A percentile compares a stretch with the other conserved stretches of the same genome.
Evolutionary conservation across 176 grass and related monocot species (phyloP).

Genomic region (Melocanna baccifera): DNA sequence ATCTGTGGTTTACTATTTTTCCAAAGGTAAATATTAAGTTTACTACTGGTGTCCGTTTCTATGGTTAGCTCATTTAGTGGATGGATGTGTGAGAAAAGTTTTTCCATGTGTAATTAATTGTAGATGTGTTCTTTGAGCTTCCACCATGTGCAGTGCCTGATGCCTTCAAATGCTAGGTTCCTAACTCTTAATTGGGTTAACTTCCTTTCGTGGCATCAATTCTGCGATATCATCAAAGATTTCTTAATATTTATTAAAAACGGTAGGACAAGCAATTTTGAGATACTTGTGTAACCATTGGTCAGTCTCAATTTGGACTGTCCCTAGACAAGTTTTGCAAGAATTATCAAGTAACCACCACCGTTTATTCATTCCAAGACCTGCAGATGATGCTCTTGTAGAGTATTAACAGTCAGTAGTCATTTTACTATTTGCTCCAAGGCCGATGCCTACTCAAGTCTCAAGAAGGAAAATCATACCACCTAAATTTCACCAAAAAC

Average conservation of each 20-base stretch:
- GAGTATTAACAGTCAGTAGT: background rate
- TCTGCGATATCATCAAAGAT: background rate
- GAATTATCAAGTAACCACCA: constrained; percentile 20
- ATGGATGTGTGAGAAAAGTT: background rate
- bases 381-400: background rate
- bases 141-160: background rate
- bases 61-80: background rate
- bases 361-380: constrained; percentile 2
- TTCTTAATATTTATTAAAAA: background rate
- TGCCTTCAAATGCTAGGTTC: background rate
- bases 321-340: background rate
- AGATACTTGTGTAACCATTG: background rate
- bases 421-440: background rate
- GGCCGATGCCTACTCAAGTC: background rate
- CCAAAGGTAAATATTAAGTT: background rate
- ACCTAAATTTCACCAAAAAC: no score
- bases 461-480: background rate
- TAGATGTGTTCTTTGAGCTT: background rate
- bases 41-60: background rate
- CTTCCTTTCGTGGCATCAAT: background rate
- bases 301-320: background rate
- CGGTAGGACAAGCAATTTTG: background rate
- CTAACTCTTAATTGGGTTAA: background rate
- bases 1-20: background rate
- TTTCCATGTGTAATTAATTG: background rate